phyloP scores from a whole-genome alignment of 2,329 filamentous ascomycete species.

The Clathrospora elynae region DNA sequence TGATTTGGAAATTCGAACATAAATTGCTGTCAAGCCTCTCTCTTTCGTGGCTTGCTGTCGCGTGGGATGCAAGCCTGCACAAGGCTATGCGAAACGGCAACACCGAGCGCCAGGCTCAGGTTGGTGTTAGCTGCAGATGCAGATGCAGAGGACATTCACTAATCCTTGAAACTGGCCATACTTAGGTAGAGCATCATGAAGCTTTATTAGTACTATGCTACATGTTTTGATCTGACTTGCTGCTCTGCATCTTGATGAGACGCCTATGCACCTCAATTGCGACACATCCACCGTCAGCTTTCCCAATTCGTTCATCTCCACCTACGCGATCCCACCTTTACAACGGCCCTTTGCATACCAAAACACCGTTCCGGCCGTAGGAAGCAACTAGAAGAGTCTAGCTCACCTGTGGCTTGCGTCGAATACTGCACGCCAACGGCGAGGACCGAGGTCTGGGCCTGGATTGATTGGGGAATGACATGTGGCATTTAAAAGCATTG shows the following conservation, averaged over 20 bases:
- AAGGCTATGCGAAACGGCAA: slow-evolving; percentile 16
- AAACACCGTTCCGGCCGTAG: not conserved
- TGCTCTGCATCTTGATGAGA: not conserved
- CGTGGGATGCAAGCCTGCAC: slow-evolving; percentile 11
- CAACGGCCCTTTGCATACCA: not conserved
- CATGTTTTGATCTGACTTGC: no score
- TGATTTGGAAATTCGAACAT: slow-evolving; percentile 11
- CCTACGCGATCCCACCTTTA: slow-evolving; percentile 4
- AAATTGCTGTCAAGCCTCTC: slow-evolving; percentile 11
- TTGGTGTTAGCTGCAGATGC: not conserved
- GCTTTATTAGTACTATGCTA: no score
- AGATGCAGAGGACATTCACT: no score
- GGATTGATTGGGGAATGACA: no score
- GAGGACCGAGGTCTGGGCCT: no score
- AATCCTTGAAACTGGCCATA: slow-evolving; percentile 2
- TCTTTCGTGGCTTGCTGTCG: slow-evolving; percentile 12
- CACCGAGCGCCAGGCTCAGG: slow-evolving; percentile 12
- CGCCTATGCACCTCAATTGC: not conserved
- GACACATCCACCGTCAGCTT: not conserved
- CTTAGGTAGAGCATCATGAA: no score
- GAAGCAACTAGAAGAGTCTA: slow-evolving; percentile 4
- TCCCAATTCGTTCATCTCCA: not conserved
- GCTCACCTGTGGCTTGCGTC: slow-evolving; percentile 4
- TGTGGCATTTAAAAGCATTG: no score
- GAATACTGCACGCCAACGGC: not conserved